Conservation (phyloP, 306 rosid species). For the Urtica urens region DNA sequence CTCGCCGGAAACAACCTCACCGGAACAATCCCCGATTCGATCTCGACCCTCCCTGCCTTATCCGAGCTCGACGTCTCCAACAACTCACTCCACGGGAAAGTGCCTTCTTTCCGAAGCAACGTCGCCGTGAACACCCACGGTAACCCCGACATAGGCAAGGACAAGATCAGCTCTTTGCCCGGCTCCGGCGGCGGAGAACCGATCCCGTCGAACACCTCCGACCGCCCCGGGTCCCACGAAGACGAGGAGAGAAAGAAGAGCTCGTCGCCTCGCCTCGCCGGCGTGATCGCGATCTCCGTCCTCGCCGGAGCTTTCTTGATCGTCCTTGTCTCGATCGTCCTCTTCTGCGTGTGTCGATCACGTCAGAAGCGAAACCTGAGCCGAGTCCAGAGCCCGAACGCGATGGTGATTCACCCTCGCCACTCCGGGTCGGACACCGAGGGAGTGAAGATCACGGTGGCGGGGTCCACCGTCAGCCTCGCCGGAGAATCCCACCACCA, state of each 20-base stretch:
- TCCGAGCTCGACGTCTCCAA: conserved; percentile 45
- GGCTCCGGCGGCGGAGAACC: conserved; percentile 15
- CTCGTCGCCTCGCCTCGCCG: conserved; percentile 30
- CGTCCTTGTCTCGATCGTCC: conserved; percentile 39
- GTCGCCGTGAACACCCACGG: conserved; percentile 37
- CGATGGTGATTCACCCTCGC: conserved; percentile 65
- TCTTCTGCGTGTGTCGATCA: conserved; percentile 54
- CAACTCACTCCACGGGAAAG: conserved; percentile 52
- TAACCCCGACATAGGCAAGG: conserved; percentile 54
- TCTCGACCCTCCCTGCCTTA: conserved; percentile 47
- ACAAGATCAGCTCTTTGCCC: conserved; percentile 16
- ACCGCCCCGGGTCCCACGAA: conserved; percentile 19
- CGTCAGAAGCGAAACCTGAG: conserved; percentile 57
- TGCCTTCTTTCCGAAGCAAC: conserved; percentile 49
- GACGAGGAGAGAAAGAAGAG: too few species aligned
- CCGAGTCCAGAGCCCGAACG: conserved; percentile 82
- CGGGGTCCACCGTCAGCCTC: conserved; percentile 78
- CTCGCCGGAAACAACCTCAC: conserved; percentile 67
- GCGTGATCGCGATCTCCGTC: conserved; percentile 47
- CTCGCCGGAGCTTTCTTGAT: conserved; percentile 43
- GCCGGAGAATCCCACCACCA: too few species aligned
- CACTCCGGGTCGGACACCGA: conserved; percentile 79
- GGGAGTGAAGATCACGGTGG: conserved; percentile 79
- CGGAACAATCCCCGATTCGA: conserved; percentile 48
- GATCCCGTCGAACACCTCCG: conserved; percentile 17